Percentiles rank a stretch among this genome's conserved stretches.
These are phyloP conservation scores for Dunaliella sp. DNA, from an alignment of 139 green algal genomes.

Conservation along the genomic window DNA sequence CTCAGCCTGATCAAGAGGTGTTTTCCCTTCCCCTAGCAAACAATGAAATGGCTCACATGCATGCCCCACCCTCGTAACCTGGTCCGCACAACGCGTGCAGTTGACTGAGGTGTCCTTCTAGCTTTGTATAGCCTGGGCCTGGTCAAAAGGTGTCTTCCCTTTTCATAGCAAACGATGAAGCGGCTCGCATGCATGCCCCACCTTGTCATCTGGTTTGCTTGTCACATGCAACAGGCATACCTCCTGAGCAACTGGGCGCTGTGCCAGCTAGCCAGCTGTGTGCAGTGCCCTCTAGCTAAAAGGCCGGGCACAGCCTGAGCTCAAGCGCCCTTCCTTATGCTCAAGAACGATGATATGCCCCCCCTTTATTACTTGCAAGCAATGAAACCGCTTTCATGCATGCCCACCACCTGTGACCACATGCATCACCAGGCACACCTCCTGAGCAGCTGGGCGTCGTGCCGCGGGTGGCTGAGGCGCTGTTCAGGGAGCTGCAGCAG, in stretches of 20 bases:
- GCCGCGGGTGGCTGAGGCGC: conserved; percentile 33
- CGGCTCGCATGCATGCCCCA: background rate
- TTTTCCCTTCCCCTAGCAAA: too few species aligned
- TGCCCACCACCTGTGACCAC: background rate
- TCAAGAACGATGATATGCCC: background rate
- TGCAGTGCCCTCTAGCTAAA: background rate
- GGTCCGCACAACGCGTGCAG: too few species aligned
- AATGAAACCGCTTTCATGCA: background rate
- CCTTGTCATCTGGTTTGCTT: too few species aligned
- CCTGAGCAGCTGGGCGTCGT: conserved; percentile 45
- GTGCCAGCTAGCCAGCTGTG: background rate
- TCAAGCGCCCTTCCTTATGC: background rate
- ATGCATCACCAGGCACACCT: conserved; percentile 23
- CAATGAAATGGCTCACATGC: too few species aligned
- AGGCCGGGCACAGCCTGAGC: too few species aligned
- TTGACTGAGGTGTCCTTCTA: too few species aligned
- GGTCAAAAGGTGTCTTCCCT: too few species aligned
- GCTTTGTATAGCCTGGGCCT: too few species aligned
- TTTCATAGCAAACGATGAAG: background rate
- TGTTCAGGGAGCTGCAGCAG: conserved; percentile 29
- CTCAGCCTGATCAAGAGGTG: too few species aligned
- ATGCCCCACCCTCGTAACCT: background rate
- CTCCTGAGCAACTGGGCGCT: background rate
- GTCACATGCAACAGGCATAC: conserved; percentile 11
- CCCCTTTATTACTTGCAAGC: background rate